These are phyloP conservation scores for Apiotrichum montevideense DNA, from an alignment of 1,284 basidiomycete genomes.

Conservation along the genomic window DNA sequence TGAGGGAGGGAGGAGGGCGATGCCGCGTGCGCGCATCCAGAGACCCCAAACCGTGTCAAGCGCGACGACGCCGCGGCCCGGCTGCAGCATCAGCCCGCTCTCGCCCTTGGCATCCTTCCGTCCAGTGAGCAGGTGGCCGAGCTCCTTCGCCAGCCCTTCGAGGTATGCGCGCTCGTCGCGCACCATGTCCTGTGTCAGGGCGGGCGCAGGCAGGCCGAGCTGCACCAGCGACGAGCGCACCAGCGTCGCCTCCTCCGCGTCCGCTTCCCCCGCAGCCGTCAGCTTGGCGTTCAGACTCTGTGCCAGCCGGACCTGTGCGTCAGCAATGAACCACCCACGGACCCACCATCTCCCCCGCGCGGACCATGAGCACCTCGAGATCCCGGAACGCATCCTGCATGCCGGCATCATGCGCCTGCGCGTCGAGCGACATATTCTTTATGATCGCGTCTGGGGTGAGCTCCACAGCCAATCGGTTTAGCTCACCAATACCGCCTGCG, in stretches of 20 bases:
- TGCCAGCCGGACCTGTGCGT: conserved; percentile 58
- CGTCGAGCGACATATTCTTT: conserved; percentile 62
- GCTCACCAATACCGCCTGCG: conserved; percentile 29
- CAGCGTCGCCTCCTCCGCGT: conserved; percentile 72
- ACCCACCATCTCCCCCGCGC: conserved; percentile 83
- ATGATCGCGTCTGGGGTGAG: conserved; percentile 65
- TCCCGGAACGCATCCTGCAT: conserved; percentile 79
- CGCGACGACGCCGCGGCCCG: conserved; percentile 62
- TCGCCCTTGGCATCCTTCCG: neutral
- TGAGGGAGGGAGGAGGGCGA: conserved; percentile 82
- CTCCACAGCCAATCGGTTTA: neutral
- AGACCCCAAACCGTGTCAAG: conserved; percentile 95
- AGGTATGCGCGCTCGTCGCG: conserved; percentile 73
- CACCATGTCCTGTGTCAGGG: conserved; percentile 87
- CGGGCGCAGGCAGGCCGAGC: conserved; percentile 64
- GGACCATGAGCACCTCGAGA: conserved; percentile 83
- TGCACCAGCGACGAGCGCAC: conserved; percentile 82
- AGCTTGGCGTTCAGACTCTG: conserved; percentile 80
- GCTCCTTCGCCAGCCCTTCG: conserved; percentile 74
- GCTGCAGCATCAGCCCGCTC: conserved; percentile 35
- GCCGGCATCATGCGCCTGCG: conserved; percentile 58
- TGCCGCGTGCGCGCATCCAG: conserved; percentile 92
- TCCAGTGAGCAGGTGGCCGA: conserved; percentile 60
- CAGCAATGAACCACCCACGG: neutral
- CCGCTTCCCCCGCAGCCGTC: conserved; percentile 50